Evolutionary conservation across 2,329 filamentous ascomycete genomes (phyloP).

Genomic region (Exophiala phaeomuriformis): DNA sequence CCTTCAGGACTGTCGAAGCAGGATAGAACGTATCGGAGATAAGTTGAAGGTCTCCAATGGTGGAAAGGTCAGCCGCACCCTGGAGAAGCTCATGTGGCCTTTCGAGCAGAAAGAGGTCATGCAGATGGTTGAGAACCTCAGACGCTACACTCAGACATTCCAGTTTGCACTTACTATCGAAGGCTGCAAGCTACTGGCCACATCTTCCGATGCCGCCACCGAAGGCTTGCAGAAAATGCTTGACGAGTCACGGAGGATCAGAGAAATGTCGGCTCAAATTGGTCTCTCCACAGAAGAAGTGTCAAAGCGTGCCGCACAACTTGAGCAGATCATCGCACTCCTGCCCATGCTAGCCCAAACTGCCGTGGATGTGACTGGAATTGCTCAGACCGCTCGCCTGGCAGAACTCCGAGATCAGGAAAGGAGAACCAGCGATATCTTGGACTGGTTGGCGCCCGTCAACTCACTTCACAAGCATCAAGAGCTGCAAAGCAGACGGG

Average conservation of each 20-base stretch:
- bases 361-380: conserved; percentile 19
- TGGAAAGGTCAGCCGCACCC: conserved; percentile 14
- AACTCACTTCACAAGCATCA: conserved; percentile 22
- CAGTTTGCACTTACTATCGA: conserved; percentile 23
- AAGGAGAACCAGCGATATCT: conserved; percentile 21
- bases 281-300: conserved; percentile 15
- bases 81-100: conserved; percentile 25
- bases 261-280: conserved; percentile 15
- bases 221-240: conserved; percentile 20
- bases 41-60: conserved; percentile 16
- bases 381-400: conserved; percentile 19
- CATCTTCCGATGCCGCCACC: conserved; percentile 18
- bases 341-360: conserved; percentile 20
- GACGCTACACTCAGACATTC: conserved; percentile 22
- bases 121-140: conserved; percentile 21
- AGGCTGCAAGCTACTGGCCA: conserved; percentile 21
- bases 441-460: conserved; percentile 25
- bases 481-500: conserved; percentile 23
- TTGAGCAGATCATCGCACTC: conserved; percentile 20
- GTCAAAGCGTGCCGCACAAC: conserved; percentile 9
- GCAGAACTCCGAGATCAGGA: conserved; percentile 24
- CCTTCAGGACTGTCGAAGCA: conserved; percentile 17
- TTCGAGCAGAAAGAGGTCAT: conserved; percentile 25
- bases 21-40: conserved; percentile 25
- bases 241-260: conserved; percentile 17